Percentiles rank a stretch among this genome's conserved stretches.
Evolutionary conservation across 495 filamentous ascomycete species (phyloP).

Genomic region (Lasiosphaeria hispida): DNA sequence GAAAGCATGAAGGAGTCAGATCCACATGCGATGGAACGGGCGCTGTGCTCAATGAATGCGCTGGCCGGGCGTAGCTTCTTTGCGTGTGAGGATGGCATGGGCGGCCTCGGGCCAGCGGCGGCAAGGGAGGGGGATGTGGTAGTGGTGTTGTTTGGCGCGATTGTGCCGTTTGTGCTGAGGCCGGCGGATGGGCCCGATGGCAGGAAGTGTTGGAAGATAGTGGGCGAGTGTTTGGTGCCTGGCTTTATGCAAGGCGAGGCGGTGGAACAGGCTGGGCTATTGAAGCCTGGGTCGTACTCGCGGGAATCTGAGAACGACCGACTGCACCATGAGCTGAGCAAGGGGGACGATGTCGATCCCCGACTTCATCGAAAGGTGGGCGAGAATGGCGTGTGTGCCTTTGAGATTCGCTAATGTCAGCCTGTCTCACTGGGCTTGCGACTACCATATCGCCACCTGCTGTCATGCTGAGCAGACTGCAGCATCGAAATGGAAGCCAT

Average conservation of each 20-base stretch:
- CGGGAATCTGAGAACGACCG: background rate
- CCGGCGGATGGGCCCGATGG: background rate
- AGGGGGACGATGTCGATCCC: background rate
- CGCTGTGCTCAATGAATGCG: slow-evolving; percentile 10
- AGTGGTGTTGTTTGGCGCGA: slow-evolving; percentile 10
- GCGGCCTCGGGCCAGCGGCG: slow-evolving; percentile 12
- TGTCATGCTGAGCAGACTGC: too few species aligned
- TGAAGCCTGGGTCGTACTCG: background rate
- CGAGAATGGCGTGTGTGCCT: slow-evolving; percentile 1
- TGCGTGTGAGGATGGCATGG: background rate
- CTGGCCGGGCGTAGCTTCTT: slow-evolving; percentile 5
- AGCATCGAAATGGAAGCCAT: too few species aligned
- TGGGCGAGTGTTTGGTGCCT: slow-evolving; percentile 17
- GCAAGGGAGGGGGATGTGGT: slow-evolving; percentile 9
- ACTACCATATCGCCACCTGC: too few species aligned
- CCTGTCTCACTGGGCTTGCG: too few species aligned
- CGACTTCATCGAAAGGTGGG: slow-evolving; percentile 10
- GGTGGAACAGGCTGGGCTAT: slow-evolving; percentile 6
- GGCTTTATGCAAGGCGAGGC: slow-evolving; percentile 17
- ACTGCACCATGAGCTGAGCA: background rate
- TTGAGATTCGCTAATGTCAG: slow-evolving; percentile 1
- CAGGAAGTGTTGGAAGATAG: slow-evolving; percentile 5
- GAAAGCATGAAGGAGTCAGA: background rate
- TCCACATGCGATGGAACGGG: slow-evolving; percentile 6
- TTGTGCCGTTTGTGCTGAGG: slow-evolving; percentile 14